Percentiles rank a stretch among this genome's conserved stretches.
phyloP scores from a whole-genome alignment of 108 stramenopile genomes.

The Discostella stelligeroides region DNA sequence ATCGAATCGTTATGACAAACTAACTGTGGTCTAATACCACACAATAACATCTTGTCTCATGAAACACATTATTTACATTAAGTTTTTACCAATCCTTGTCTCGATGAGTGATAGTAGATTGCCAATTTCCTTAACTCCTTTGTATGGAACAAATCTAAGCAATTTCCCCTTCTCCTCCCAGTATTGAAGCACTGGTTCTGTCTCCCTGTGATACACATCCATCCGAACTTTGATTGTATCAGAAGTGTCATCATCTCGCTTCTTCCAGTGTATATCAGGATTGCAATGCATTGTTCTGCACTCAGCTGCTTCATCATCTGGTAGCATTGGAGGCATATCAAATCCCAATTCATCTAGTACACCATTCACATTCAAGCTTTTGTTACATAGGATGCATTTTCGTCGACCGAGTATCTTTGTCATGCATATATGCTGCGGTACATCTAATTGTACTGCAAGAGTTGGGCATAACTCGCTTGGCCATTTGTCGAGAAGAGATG shows the following conservation, averaged over 20 bases:
- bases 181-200: slow-evolving; percentile 65
- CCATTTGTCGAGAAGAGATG: slow-evolving; percentile 60
- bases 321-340: slow-evolving; percentile 67
- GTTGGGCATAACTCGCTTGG: slow-evolving; percentile 41
- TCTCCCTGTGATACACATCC: slow-evolving; percentile 56
- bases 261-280: slow-evolving; percentile 50
- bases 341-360: slow-evolving; percentile 62
- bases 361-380: slow-evolving; percentile 63
- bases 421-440: slow-evolving; percentile 74
- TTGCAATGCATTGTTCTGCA: slow-evolving; percentile 42
- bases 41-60: neutral
- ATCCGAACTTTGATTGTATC: slow-evolving; percentile 60
- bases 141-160: slow-evolving; percentile 60
- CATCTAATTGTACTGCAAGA: slow-evolving; percentile 64
- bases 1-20: neutral
- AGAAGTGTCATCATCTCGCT: slow-evolving; percentile 68
- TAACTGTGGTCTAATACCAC: neutral
- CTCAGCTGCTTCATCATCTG: slow-evolving; percentile 20
- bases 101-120: slow-evolving; percentile 14
- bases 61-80: neutral
- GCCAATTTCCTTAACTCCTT: slow-evolving; percentile 65
- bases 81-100: neutral
- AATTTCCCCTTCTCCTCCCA: slow-evolving; percentile 49
- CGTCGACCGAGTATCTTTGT: slow-evolving; percentile 77
- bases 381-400: slow-evolving; percentile 58